Evolutionary conservation across 306 rosid species (phyloP), one percentile per base, ranked within the genome.

Genomic region (Gastrolobium villosum): DNA sequence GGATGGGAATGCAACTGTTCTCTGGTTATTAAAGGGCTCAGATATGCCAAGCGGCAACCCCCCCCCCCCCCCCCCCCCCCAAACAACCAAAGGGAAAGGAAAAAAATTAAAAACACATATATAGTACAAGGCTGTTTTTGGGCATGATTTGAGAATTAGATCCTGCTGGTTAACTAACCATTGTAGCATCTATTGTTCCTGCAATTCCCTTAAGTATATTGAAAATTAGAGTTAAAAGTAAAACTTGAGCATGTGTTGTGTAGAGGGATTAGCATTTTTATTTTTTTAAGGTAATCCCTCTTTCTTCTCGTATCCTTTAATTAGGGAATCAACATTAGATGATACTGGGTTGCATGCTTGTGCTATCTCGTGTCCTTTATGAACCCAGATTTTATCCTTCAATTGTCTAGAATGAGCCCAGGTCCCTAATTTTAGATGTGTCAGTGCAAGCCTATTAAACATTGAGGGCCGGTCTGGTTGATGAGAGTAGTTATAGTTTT

Each of bases 201-300:
- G 14, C 14, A 75, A 39, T 68, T 69, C 35, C 62, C 32, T 31
- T 20, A 10, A 32, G 1, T 39, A 61, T 41, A 28, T 61, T 62
- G 39, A 62, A 72, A 77, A 59, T 4, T 48, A 43, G 53, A 59
- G 64, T 78, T 48, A 35, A 70, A 45, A 59, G 71, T 70, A 60
- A 46, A 60, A 61, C 72, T 62, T 6, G 45, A 49, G 48, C 28
- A 31, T 65, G 13, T n/a, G 36, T 9, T n/a, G 65, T 43, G 48
- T 55, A 28, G 36, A 30, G 66, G 44, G 64, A 64, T 78, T 11
- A 13, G 7, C 39, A 46, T 57, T 48, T 44, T 48, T 78, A 46
- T 48, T 57, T 32, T 48, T 57, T 32, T 7, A 61, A 34, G 48
- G 35, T 10, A 28, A 8, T 39, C 56, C 41, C 48, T 62, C 40